These are phyloP conservation scores for Cystobasidium pallidum DNA, from an alignment of 1,284 basidiomycete species.

Conservation along the genomic window DNA sequence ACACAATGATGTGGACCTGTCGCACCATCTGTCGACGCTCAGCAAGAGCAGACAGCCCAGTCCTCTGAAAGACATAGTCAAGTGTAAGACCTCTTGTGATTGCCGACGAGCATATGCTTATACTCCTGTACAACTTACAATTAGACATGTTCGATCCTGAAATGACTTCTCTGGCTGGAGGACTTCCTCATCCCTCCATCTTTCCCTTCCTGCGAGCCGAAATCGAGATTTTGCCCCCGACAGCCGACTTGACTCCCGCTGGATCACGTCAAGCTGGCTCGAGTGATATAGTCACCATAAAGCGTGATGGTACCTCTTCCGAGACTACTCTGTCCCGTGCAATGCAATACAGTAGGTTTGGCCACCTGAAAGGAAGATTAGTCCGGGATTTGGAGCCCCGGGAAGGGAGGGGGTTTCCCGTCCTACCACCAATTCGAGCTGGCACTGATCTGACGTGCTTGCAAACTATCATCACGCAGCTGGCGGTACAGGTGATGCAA, in stretches of 20 bases:
- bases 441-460: too few relatives aligned
- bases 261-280: not conserved
- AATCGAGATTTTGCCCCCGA: not conserved
- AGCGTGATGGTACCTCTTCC: constrained; percentile 10
- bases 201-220: constrained; percentile 24
- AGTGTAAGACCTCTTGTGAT: constrained; percentile 58
- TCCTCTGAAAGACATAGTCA: constrained; percentile 69
- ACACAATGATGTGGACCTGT: constrained; percentile 59
- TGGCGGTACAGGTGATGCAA: constrained; percentile 12
- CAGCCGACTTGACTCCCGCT: constrained; percentile 2
- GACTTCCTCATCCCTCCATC: constrained; percentile 27
- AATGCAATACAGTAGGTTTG: constrained; percentile 29
- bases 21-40: constrained; percentile 65
- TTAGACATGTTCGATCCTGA: constrained; percentile 31
- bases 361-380: too few relatives aligned
- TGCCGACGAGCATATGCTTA: too few relatives aligned
- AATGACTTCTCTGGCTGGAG: constrained; percentile 31
- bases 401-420: too few relatives aligned
- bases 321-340: constrained; percentile 15
- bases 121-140: not conserved
- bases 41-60: constrained; percentile 63
- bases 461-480: not conserved
- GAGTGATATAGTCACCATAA: not conserved
- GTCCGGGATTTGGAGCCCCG: too few relatives aligned
- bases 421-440: too few relatives aligned